phyloP scores from a whole-genome alignment of 345 rosid genomes.

The Turnera subulata region DNA sequence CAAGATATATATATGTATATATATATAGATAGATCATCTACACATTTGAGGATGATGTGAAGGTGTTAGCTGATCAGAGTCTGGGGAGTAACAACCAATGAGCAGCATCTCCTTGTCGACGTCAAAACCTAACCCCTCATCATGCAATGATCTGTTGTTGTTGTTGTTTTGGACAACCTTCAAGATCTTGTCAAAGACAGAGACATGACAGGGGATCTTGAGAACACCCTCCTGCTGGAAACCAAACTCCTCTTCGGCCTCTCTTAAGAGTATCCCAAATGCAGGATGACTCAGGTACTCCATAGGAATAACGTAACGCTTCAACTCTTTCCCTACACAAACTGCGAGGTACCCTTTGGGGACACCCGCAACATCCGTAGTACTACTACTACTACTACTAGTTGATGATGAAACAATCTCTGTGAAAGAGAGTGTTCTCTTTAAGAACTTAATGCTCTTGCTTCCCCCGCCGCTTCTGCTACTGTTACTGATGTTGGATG shows the following conservation, averaged over 20 bases:
- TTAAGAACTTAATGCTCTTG: conserved; percentile 54
- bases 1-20: no score
- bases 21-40: neutral
- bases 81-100: neutral
- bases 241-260: conserved; percentile 86
- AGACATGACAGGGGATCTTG: conserved; percentile 55
- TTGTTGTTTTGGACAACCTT: conserved; percentile 24
- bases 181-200: conserved; percentile 44
- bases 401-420: neutral
- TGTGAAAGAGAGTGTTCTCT: conserved; percentile 67
- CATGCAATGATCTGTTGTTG: no score
- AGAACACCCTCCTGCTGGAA: conserved; percentile 70
- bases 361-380: conserved; percentile 22
- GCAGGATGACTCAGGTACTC: conserved; percentile 63
- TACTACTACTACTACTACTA: no score
- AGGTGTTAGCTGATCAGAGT: neutral
- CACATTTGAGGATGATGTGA: neutral
- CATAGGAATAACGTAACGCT: conserved; percentile 64
- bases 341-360: conserved; percentile 72
- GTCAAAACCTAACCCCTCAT: no score
- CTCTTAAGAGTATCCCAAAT: conserved; percentile 48
- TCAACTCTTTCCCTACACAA: conserved; percentile 62
- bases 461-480: conserved; percentile 43
- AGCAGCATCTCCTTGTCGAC: no score
- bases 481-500: no score